phyloP scores from a whole-genome alignment of 441 rosid genomes.

The Dalechampia spathulata region DNA sequence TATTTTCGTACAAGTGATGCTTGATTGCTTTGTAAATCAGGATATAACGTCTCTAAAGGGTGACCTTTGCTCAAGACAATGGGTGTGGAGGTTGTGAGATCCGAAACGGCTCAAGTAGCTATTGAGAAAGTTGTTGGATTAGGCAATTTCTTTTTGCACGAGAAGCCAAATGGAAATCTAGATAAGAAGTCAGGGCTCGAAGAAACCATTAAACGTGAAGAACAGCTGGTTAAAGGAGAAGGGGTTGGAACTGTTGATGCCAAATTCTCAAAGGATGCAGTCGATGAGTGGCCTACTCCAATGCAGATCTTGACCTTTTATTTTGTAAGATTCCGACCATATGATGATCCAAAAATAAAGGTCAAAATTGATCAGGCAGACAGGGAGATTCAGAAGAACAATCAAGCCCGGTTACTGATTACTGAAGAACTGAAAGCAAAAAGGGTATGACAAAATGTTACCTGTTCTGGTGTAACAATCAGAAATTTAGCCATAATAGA shows the following conservation, averaged over 20 bases:
- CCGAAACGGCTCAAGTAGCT: too few species aligned
- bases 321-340: conserved; percentile 42
- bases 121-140: too few species aligned
- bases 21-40: too few species aligned
- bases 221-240: conserved; percentile 31
- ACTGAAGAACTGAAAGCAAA: conserved; percentile 40
- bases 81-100: too few species aligned
- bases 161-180: conserved; percentile 37
- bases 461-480: conserved; percentile 1
- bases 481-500: too few species aligned
- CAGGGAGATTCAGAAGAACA: conserved; percentile 50
- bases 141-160: conserved; percentile 22
- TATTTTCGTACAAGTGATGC: too few species aligned
- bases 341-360: conserved; percentile 66
- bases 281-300: conserved; percentile 62
- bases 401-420: conserved; percentile 34
- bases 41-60: too few species aligned
- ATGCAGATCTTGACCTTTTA: conserved; percentile 46
- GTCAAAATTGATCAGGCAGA: conserved; percentile 59
- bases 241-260: conserved; percentile 25
- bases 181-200: conserved; percentile 20
- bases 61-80: too few species aligned
- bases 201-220: conserved; percentile 29
- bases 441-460: conserved; percentile 42
- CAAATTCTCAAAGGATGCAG: conserved; percentile 42